Evolutionary conservation across 805 yeast genomes (phyloP).

Genomic region (Pichia gijzeniarum): DNA sequence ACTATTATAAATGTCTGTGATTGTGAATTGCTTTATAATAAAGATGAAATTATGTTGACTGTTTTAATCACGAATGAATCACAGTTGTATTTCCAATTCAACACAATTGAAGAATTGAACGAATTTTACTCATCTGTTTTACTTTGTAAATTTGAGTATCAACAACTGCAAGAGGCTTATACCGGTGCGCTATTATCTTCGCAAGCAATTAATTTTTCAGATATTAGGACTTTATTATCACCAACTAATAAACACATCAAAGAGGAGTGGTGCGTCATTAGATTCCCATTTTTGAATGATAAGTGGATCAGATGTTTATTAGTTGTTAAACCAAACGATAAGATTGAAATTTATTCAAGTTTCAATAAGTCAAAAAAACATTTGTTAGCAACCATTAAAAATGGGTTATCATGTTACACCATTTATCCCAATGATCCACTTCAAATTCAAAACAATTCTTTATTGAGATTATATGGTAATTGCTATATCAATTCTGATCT

Average conservation of each 20-base stretch:
- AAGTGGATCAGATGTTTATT: constrained; percentile 54
- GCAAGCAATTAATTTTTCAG: constrained; percentile 50
- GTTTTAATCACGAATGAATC: constrained; percentile 24
- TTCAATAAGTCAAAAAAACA: constrained; percentile 44
- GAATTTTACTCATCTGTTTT: constrained; percentile 39
- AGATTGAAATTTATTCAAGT: constrained; percentile 46
- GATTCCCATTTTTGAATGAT: constrained; percentile 51
- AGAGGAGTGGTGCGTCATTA: constrained; percentile 57
- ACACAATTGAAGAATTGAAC: constrained; percentile 23
- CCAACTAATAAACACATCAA: constrained; percentile 41
- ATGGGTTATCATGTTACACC: constrained; percentile 42
- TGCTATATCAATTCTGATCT: constrained; percentile 38
- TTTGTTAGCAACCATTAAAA: constrained; percentile 43
- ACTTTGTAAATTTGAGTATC: constrained; percentile 51
- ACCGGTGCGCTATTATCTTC: constrained; percentile 58
- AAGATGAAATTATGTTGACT: constrained; percentile 9
- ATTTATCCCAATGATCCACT: constrained; percentile 53
- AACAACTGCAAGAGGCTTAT: constrained; percentile 52
- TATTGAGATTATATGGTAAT: constrained; percentile 51
- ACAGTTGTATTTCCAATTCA: constrained; percentile 21
- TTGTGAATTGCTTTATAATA: constrained; percentile 22
- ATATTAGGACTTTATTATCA: constrained; percentile 51
- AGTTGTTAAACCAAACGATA: constrained; percentile 41
- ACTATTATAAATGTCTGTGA: constrained; percentile 49
- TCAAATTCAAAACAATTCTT: constrained; percentile 50